Evolutionary conservation across 2,329 filamentous ascomycete genomes (phyloP), one percentile per base, ranked within the genome.

Genomic region (Ophiocordyceps camponoti-saundersi): DNA sequence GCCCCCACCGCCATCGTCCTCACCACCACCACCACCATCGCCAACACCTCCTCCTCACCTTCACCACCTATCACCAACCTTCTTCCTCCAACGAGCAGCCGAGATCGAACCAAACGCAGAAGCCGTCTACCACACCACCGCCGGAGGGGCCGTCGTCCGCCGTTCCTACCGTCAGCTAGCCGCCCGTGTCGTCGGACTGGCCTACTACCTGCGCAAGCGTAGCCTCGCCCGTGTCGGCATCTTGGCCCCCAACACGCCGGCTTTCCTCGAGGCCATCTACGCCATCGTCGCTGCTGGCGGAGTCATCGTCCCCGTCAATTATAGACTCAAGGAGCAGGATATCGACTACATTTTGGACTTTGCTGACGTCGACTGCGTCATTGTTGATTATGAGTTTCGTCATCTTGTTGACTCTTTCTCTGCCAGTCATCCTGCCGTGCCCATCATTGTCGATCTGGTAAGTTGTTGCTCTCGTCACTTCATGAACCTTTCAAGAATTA

Each of bases 281-380:
- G 92, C 85, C 2, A 82, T 95, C 54, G 81, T 80, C 1, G 89
- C 85, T 1, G 85, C 85, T 0, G 87, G 87, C 1, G 85, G 73
- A 8, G 76, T 93, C 22, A 79, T 88, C 50, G 83, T 95, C 46
- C 73, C 74, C 2, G 73, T 63, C 26, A 79, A 79, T 56, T 75
- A 75, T 55, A 60, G 71, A 51, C 67, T 95, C 43, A 92, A 92
- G 61, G 69, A 75, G 34, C 85, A 89, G 51, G 92, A 98, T 57
- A 82, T 98, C 49, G 70, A 75, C 20, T 98, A 96, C 62, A 94
- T 96, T 50, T 86, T 98, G 57, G 77, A 81, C 40, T 90, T 89
- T 65, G 79, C 82, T 7, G 85, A 94, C 48, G 89, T 85, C 0
- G 90, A 98, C 57, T 70, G 77, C 46, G 86, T 98, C 52, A 80